These are phyloP conservation scores for Puccinia coronata DNA, from an alignment of 1,284 basidiomycete genomes.

Conservation along the genomic window DNA sequence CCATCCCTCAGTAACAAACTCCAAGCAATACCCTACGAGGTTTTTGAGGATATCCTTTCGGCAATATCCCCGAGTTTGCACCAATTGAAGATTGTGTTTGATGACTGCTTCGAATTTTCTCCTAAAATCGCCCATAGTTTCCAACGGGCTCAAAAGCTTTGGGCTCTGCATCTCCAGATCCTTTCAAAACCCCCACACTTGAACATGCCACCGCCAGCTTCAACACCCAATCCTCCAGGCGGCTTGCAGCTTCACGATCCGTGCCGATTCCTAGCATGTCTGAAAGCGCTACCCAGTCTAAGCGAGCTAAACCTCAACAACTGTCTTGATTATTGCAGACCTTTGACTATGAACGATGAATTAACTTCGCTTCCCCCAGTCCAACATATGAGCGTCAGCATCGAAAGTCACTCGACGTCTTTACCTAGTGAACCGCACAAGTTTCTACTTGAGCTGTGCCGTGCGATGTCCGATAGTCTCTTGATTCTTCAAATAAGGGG, in stretches of 20 bases:
- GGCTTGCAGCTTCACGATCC: slow-evolving; percentile 5
- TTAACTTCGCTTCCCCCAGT: slow-evolving; percentile 9
- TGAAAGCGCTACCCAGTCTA: slow-evolving; percentile 26
- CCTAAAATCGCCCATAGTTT: neutral
- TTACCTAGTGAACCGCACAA: slow-evolving; percentile 14
- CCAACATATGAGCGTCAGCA: slow-evolving; percentile 15
- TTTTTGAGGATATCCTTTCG: slow-evolving; percentile 25
- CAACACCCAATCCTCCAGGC: neutral
- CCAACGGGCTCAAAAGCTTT: neutral
- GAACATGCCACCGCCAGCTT: neutral
- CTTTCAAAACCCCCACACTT: neutral
- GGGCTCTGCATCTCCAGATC: slow-evolving; percentile 18
- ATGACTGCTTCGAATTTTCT: slow-evolving; percentile 34
- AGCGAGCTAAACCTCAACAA: slow-evolving; percentile 22
- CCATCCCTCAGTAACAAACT: neutral
- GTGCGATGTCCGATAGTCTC: slow-evolving; percentile 10
- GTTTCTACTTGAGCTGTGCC: neutral
- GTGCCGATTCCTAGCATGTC: neutral
- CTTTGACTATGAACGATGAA: neutral
- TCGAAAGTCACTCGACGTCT: slow-evolving; percentile 11
- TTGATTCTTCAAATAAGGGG: slow-evolving; percentile 31
- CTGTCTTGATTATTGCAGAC: slow-evolving; percentile 31
- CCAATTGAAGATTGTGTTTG: slow-evolving; percentile 33
- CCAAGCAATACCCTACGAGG: slow-evolving; percentile 4
- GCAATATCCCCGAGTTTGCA: neutral